Base-by-base conservation (phyloP, 1,284 basidiomycete species). In the Athelia sp. region DNA sequence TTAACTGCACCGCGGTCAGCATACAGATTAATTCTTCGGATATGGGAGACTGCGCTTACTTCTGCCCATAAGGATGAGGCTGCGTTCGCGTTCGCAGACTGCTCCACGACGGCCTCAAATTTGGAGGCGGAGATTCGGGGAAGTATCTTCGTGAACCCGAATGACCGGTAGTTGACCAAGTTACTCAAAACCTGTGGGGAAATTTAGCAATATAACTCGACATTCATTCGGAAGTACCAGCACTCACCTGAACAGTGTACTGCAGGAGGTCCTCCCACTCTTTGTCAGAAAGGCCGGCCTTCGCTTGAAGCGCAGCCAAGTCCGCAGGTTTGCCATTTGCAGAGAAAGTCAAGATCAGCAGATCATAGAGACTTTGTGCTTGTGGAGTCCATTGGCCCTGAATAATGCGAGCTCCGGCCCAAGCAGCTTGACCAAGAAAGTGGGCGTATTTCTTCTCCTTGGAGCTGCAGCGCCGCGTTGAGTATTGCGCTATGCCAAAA, bases 91-190 rank as follows among this genome's bases (percentile, higher is more conserved):
- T 84, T 84, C 4, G 70, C 68, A 23, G 84, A 88, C 9, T 73
- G 72, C n/a, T 68, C 65, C 14, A 91, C 71, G 22, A 87, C 79
- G 10, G 72, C 72, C 40, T 73, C 76, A 60, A 93, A 91, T 56
- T 79, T 81, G 15, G 69, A 73, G 32, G 74, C 59, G 3, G 80
- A 59, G 34, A 87, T 59, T 31, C 90, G 84, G 24, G 90, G 90
- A 48, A 90, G 64, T 56, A 93, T 85, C 67, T 93, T 93, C 43
- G 87, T 88, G 59, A 87, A 88, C 0, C 90, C 90, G 56, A 93
- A 93, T 2, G 77, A 79, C 62, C 78, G 85, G 68, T 81, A 91
- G 65, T 91, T 91, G 19, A 81, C 82, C 31, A 91, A 70, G 59
- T 92, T 92, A 4, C 8, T 8, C 10, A 17, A 15, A 40, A 40